Percentiles rank a stretch among this genome's conserved stretches.
These are phyloP conservation scores for Fusarium albidum DNA, from an alignment of 2,329 filamentous ascomycete species.

Conservation along the genomic window DNA sequence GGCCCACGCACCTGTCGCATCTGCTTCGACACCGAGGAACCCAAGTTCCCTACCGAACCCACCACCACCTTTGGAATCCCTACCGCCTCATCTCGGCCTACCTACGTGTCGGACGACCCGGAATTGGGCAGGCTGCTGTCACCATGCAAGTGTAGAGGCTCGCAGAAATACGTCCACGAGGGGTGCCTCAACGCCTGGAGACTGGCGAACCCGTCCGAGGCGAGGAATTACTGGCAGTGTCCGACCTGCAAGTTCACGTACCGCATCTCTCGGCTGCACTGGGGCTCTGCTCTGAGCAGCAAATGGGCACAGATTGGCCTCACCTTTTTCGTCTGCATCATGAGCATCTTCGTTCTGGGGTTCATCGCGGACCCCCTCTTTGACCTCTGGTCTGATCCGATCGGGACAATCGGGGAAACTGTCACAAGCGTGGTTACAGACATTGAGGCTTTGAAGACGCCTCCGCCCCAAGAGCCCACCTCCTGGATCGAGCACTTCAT, in stretches of 20 bases:
- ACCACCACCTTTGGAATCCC: slow-evolving; percentile 45
- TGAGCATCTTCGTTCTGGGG: slow-evolving; percentile 82
- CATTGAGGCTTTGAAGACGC: slow-evolving; percentile 45
- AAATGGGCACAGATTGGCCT: slow-evolving; percentile 72
- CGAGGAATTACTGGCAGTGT: slow-evolving; percentile 84
- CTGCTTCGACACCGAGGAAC: slow-evolving; percentile 75
- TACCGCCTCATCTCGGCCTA: slow-evolving; percentile 46
- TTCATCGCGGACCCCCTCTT: slow-evolving; percentile 95
- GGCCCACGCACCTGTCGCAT: slow-evolving; percentile 84
- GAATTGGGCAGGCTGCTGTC: slow-evolving; percentile 81
- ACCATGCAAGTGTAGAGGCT: slow-evolving; percentile 93
- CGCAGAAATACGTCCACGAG: slow-evolving; percentile 93
- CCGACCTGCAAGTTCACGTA: slow-evolving; percentile 89
- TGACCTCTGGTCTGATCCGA: slow-evolving; percentile 84
- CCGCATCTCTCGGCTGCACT: slow-evolving; percentile 77
- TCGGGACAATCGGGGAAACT: slow-evolving; percentile 65
- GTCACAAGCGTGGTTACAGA: slow-evolving; percentile 56
- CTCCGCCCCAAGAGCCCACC: slow-evolving; percentile 57
- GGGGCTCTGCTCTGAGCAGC: slow-evolving; percentile 75
- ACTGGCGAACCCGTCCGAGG: slow-evolving; percentile 69
- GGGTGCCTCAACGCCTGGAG: slow-evolving; percentile 87
- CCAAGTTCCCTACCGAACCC: slow-evolving; percentile 53
- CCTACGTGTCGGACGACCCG: slow-evolving; percentile 78
- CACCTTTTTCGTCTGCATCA: slow-evolving; percentile 75
- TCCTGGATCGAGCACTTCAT: slow-evolving; percentile 85